These are phyloP conservation scores for Rhododendron simsii DNA, from an alignment of 148 eudicot species.

Conservation along the genomic window DNA sequence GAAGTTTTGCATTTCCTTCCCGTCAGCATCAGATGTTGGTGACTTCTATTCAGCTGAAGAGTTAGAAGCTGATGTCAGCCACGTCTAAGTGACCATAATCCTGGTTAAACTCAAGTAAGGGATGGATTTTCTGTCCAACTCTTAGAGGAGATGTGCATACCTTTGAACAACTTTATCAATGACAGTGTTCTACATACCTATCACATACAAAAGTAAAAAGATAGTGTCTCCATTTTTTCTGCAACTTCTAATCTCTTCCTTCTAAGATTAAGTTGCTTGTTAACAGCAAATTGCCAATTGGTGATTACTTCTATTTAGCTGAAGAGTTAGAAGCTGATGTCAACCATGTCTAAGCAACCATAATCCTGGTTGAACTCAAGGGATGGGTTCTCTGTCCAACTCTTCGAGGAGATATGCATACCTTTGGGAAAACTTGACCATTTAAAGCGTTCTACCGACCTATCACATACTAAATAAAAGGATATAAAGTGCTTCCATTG, in stretches of 20 bases:
- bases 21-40: neutral
- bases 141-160: neutral
- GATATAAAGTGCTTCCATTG: neutral
- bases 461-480: neutral
- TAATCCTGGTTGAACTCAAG: neutral
- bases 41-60: neutral
- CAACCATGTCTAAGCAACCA: neutral
- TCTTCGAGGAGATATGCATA: neutral
- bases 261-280: neutral
- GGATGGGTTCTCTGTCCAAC: neutral
- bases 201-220: neutral
- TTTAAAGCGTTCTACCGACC: neutral
- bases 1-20: neutral
- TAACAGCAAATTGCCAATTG: neutral
- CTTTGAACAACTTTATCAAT: neutral
- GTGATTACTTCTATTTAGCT: neutral
- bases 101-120: neutral
- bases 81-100: neutral
- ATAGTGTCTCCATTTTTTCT: too few species aligned
- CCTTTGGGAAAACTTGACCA: neutral
- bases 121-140: neutral
- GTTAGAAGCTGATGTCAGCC: neutral
- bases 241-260: neutral
- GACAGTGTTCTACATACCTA: neutral
- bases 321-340: constrained; percentile 2